phyloP scores from a whole-genome alignment of 495 filamentous ascomycete genomes.

The Aspergillus asperescens region DNA sequence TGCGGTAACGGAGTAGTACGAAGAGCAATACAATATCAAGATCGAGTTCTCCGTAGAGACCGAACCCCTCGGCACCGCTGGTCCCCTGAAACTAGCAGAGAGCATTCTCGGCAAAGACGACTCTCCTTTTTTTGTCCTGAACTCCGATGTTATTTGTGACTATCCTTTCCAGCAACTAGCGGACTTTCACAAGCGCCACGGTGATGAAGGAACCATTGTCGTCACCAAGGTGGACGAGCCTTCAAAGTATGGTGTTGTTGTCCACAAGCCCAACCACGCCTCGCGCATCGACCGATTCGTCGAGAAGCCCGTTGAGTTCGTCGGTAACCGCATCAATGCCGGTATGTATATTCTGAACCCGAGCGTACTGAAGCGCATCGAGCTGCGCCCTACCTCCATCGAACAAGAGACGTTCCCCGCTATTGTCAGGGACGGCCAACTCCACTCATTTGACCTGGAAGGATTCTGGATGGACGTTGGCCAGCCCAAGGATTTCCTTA shows the following conservation, averaged over 20 bases:
- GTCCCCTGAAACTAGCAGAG: constrained; percentile 93
- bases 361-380: constrained; percentile 82
- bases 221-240: constrained; percentile 99
- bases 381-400: constrained; percentile 96
- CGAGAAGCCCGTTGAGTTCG: constrained; percentile 98
- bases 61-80: constrained; percentile 93
- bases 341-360: constrained; percentile 99
- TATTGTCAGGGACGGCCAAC: constrained; percentile 81
- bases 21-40: constrained; percentile 81
- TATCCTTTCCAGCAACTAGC: constrained; percentile 90
- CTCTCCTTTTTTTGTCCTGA: constrained; percentile 95
- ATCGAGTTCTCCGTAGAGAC: constrained; percentile 96
- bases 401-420: constrained; percentile 99
- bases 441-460: constrained; percentile 97
- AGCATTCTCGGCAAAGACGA: constrained; percentile 90
- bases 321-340: constrained; percentile 98
- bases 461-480: constrained; percentile 99
- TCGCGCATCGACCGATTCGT: constrained; percentile 98
- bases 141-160: constrained; percentile 97
- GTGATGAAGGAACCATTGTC: constrained; percentile 95
- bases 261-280: constrained; percentile 91
- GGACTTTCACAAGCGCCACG: constrained; percentile 82
- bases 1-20: constrained; percentile 56
- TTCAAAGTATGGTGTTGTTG: constrained; percentile 97
- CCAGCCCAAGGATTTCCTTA: constrained; percentile 98